These are phyloP conservation scores for Blastosporella zonata DNA, from an alignment of 1,284 basidiomycete genomes.

Conservation along the genomic window DNA sequence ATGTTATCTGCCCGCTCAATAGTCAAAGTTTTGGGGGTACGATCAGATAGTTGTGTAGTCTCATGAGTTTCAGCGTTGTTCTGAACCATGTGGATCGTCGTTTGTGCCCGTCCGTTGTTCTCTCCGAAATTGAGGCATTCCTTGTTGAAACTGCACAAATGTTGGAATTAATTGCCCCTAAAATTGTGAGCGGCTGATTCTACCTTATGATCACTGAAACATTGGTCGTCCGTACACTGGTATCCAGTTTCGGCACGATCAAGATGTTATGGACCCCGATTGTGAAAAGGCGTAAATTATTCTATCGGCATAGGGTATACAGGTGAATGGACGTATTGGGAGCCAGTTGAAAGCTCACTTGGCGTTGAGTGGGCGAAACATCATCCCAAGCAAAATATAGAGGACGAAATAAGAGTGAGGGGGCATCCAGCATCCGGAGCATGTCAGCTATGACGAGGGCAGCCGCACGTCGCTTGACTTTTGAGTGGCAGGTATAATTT, in stretches of 20 bases:
- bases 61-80: slow-evolving; percentile 23
- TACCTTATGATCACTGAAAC: slow-evolving; percentile 59
- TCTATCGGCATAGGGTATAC: slow-evolving; percentile 31
- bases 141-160: slow-evolving; percentile 50
- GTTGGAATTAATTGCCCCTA: slow-evolving; percentile 8
- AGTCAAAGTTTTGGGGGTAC: slow-evolving; percentile 24
- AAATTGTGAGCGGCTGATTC: not conserved
- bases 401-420: slow-evolving; percentile 41
- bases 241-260: slow-evolving; percentile 52
- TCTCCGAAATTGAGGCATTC: slow-evolving; percentile 60
- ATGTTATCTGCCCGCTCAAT: slow-evolving; percentile 31
- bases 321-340: not conserved
- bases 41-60: slow-evolving; percentile 45
- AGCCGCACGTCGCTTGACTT: slow-evolving; percentile 28
- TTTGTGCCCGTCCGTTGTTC: slow-evolving; percentile 42
- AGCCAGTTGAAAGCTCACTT: slow-evolving; percentile 15
- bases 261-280: slow-evolving; percentile 59
- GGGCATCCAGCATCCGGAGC: slow-evolving; percentile 36
- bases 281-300: slow-evolving; percentile 46
- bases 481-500: slow-evolving; percentile 23
- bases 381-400: slow-evolving; percentile 33
- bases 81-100: slow-evolving; percentile 64
- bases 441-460: slow-evolving; percentile 31
- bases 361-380: slow-evolving; percentile 16
- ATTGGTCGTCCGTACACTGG: slow-evolving; percentile 56